A percentile compares a stretch with the other conserved stretches of the same genome.
Evolutionary conservation across 257 asterid genomes (phyloP).

Genomic region (Solanum peruvianum): DNA sequence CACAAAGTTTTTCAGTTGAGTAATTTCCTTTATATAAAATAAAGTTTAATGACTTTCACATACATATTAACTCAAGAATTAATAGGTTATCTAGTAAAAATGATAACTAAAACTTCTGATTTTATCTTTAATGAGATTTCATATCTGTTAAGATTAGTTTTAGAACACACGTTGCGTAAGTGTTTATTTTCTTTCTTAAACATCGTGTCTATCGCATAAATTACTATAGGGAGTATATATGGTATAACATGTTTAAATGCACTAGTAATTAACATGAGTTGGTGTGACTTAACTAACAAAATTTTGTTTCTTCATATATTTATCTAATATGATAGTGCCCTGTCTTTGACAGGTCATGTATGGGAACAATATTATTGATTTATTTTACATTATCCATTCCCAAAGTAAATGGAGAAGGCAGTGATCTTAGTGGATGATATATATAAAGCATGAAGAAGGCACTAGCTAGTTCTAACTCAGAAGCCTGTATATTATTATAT

Average conservation of each 20-base stretch:
- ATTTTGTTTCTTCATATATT: not conserved
- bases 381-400: constrained; percentile 43
- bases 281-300: not conserved
- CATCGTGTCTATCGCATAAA: no score
- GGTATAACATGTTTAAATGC: not conserved
- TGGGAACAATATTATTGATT: constrained; percentile 55
- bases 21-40: no score
- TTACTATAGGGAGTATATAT: no score
- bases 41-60: no score
- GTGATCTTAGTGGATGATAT: constrained; percentile 2
- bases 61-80: not conserved
- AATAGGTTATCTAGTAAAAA: not conserved
- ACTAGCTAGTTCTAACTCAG: not conserved
- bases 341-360: constrained; percentile 34
- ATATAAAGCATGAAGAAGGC: not conserved
- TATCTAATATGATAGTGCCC: not conserved
- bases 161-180: not conserved
- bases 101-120: not conserved
- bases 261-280: not conserved
- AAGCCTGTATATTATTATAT: not conserved
- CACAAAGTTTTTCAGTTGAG: not conserved
- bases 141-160: not conserved
- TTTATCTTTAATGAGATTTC: not conserved
- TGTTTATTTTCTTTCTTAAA: not conserved
- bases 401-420: constrained; percentile 16